phyloP scores from a whole-genome alignment of 2,329 filamentous ascomycete species.

The Ophiocordyceps polyrhachis-furcata region DNA sequence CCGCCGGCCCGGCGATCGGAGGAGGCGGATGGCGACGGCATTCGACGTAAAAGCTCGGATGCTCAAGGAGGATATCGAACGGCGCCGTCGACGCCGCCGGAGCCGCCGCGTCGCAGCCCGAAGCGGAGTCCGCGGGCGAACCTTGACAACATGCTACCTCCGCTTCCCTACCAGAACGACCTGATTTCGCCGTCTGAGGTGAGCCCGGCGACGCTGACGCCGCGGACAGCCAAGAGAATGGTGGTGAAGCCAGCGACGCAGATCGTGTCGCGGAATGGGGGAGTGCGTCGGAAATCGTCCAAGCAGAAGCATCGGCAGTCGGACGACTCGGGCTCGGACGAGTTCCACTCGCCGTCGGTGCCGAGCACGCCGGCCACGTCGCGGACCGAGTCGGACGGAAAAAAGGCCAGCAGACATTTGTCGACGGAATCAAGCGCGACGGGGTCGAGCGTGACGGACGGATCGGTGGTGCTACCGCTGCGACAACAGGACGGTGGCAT shows the following conservation, averaged over 20 bases:
- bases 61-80: conserved; percentile 3
- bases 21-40: background rate
- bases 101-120: conserved; percentile 11
- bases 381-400: conserved; percentile 20
- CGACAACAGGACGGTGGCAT: conserved; percentile 3
- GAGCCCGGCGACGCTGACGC: background rate
- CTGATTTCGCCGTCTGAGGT: background rate
- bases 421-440: background rate
- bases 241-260: background rate
- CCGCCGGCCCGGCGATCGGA: background rate
- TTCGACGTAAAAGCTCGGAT: background rate
- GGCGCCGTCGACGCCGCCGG: conserved; percentile 7
- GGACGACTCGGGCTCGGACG: conserved; percentile 20
- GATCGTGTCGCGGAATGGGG: background rate
- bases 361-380: conserved; percentile 21
- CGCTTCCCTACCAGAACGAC: background rate
- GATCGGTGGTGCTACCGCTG: background rate
- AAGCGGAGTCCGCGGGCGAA: conserved; percentile 8
- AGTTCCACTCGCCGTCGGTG: conserved; percentile 15
- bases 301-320: conserved; percentile 12
- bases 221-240: background rate
- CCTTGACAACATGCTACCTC: conserved; percentile 1
- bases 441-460: background rate
- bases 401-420: conserved; percentile 5
- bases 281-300: background rate